Base-by-base conservation (phyloP, 202 grass and related monocot genomes). In the Elaeis oleifera region DNA sequence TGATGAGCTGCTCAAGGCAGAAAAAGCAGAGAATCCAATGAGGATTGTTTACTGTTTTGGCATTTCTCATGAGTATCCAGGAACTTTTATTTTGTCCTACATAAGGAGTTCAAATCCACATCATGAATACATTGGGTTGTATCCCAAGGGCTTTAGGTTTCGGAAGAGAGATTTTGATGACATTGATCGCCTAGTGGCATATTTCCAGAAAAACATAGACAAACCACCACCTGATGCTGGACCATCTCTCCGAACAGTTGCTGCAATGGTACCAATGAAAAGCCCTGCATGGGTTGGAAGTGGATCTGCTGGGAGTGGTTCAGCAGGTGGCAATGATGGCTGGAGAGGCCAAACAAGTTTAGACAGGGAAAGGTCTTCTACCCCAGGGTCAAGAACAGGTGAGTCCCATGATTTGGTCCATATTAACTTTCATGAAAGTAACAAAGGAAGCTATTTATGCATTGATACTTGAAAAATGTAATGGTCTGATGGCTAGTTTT, bases 181-280 rank as follows among this genome's bases (percentile, higher is more conserved):
- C 61, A 87, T 99, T 59, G 80, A 99, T 31, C 88, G 79, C 28
- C 73, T 99, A 0, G 85, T 99, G 60, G 76, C 77, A 23, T 94
- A 89, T 76, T 99, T 99, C 71, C 95, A 99, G 78, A 99, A 85
- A 49, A 81, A 94, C 31, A 94, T 99, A 61, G 88, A 94, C 70
- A 94, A 87, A 69, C 85, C 83, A 15, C 95, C 88, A 29, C 95
- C 82, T 26, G 82, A 85, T 78, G 54, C 82, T 19, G 88, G 77
- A 5, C 81, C 76, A 53, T 78, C 95, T 53, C 54, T 76, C 48
- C 72, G 88, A 51, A 83, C 83, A 68, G 76, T 92, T 73, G 88
- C 88, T 48, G 88, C 92, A 51, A 86, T 89, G 80, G 92, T 97
- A 11, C 92, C 88, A n/a, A 97, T 85, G 88, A 85, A 83, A 74